Base-by-base conservation (phyloP, 2,329 filamentous ascomycete genomes). In the Sporothrix luriei region DNA sequence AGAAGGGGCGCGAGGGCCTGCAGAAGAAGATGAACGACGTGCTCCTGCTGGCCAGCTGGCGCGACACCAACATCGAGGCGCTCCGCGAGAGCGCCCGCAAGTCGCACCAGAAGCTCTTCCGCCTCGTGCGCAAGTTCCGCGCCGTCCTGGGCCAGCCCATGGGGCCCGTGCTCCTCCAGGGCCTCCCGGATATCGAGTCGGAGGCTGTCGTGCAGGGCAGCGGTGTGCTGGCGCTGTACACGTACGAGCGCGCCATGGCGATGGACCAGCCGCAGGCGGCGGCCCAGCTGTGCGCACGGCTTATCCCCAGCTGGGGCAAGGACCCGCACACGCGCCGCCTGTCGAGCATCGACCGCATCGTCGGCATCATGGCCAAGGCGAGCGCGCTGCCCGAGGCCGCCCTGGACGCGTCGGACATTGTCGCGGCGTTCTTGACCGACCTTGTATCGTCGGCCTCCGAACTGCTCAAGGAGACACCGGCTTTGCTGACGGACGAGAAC, bases 21-120 rank as follows among this genome's bases (percentile, higher is more conserved):
- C 94, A 98, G 78, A 97, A 93, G 79, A 89, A 93, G 70, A 92
- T 98, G 85, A 94, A 91, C 77, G 92, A 98, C 74, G 89, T 97
- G n/a, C 86, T 99, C 19, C 88, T 97, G 67, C 83, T 99, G 75
- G 93, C 94, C 9, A 97, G 93, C 78, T 99, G 96, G 96, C 97
- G 97, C 78, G 95, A 99, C 75, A 97, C 92, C 26, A 99, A 98
- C 76, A 96, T 99, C 72, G 90, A 90, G 62, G 92, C 93, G 0
- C 82, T 99, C 19, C 88, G 90, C 73, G 93, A 97, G 76, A 98
- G 94, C 78, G 93, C 95, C 0, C 90, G 91, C 75, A 90, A 90
- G 71, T 97, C 94, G 24, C 95, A 99, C 77, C 88, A 91, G 75
- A 97, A 97, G 79, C 85, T 99, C 1, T 97, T 97, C 81, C 92